phyloP scores from a whole-genome alignment of 2,329 filamentous ascomycete genomes.

The Colletotrichum eleusines region DNA sequence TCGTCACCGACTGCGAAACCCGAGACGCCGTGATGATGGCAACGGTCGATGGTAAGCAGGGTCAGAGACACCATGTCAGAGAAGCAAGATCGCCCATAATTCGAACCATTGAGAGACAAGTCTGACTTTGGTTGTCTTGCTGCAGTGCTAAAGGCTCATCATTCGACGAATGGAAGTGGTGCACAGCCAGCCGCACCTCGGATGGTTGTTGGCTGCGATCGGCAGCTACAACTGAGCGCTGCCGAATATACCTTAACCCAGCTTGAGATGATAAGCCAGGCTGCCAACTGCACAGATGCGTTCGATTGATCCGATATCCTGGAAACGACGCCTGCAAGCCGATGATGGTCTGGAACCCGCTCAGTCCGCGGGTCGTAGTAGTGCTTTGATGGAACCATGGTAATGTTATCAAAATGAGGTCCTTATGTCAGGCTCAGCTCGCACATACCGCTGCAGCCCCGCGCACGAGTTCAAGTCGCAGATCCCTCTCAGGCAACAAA shows the following conservation, averaged over 20 bases:
- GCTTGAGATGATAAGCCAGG: constrained; percentile 8
- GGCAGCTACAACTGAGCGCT: not conserved
- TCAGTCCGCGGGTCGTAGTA: not conserved
- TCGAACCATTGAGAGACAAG: constrained; percentile 1
- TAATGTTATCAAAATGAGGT: not conserved
- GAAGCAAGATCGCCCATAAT: not conserved
- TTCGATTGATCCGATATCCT: constrained; percentile 22
- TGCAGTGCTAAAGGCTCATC: constrained; percentile 8
- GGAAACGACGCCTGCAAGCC: constrained; percentile 13
- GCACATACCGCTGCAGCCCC: not conserved
- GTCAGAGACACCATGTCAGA: constrained; percentile 12
- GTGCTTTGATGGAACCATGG: not conserved
- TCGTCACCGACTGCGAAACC: constrained; percentile 24
- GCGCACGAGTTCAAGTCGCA: not conserved
- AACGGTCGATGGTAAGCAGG: constrained; percentile 6
- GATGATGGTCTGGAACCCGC: not conserved
- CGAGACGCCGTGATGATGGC: constrained; percentile 16
- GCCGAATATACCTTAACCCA: constrained; percentile 21
- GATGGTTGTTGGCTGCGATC: constrained; percentile 17
- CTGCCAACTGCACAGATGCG: not conserved
- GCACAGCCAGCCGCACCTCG: constrained; percentile 19
- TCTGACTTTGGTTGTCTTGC: constrained; percentile 7
- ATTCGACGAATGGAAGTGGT: constrained; percentile 13
- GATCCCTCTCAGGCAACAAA: not conserved
- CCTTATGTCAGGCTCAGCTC: not conserved